A percentile compares a stretch with the other conserved stretches of the same genome.
phyloP scores from a whole-genome alignment of 805 yeast species.

The Pichia paraexigua region DNA sequence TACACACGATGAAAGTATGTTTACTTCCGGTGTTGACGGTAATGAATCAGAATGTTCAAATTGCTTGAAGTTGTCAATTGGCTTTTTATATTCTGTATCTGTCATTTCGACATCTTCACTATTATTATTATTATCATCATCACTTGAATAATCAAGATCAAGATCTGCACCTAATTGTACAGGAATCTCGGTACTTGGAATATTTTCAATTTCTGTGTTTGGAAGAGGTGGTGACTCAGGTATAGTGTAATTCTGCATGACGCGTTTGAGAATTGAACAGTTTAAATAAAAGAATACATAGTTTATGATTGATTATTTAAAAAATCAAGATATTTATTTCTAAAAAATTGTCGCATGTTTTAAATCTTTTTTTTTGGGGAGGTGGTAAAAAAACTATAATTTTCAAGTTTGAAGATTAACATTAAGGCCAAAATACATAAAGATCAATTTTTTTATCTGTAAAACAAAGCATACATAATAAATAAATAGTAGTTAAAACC shows the following conservation, averaged over 20 bases:
- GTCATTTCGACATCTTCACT: slow-evolving; percentile 13
- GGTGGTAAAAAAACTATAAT: too few species aligned
- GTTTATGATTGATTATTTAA: not conserved
- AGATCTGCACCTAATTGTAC: slow-evolving; percentile 5
- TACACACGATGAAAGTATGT: not conserved
- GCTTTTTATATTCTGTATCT: not conserved
- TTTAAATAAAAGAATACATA: not conserved
- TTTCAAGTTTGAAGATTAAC: too few species aligned
- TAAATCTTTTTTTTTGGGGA: too few species aligned
- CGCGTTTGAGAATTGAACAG: not conserved
- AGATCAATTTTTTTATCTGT: too few species aligned
- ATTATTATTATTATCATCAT: slow-evolving; percentile 9
- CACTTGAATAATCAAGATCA: slow-evolving; percentile 11
- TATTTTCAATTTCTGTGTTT: not conserved
- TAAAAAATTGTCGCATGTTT: not conserved
- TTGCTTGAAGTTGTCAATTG: slow-evolving; percentile 12
- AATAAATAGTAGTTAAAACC: too few species aligned
- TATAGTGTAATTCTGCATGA: not conserved
- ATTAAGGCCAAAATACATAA: too few species aligned
- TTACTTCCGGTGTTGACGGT: not conserved
- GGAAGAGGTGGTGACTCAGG: slow-evolving; percentile 6
- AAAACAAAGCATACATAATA: too few species aligned
- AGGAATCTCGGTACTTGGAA: slow-evolving; percentile 6
- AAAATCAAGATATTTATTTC: too few species aligned
- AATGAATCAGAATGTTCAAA: slow-evolving; percentile 8